phyloP scores from a whole-genome alignment of 257 asterid genomes.

The Handroanthus guayacan region DNA sequence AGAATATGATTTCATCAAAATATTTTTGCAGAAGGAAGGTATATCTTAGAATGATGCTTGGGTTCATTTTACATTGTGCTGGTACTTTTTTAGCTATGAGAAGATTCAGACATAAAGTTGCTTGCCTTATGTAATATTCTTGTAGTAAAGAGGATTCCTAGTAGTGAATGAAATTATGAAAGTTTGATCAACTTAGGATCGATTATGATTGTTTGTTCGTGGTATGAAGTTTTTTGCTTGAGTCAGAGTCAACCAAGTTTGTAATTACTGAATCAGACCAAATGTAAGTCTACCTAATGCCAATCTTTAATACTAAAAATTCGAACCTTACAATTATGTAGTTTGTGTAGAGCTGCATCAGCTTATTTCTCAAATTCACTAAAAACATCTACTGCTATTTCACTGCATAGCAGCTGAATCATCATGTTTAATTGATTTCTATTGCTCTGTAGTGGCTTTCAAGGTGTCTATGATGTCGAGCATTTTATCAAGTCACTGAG shows the following conservation, averaged over 20 bases:
- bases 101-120: not conserved
- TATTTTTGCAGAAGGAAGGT: too few species aligned
- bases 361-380: not conserved
- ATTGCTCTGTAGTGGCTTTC: slow-evolving; percentile 60
- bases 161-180: not conserved
- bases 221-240: not conserved
- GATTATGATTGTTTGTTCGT: not conserved
- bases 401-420: slow-evolving; percentile 4
- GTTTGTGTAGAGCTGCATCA: too few species aligned
- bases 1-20: too few species aligned
- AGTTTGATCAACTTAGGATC: not conserved
- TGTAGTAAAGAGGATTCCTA: not conserved
- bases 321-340: too few species aligned
- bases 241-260: not conserved
- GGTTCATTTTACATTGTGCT: not conserved
- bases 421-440: slow-evolving; percentile 8
- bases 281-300: not conserved
- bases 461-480: slow-evolving; percentile 73
- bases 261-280: not conserved
- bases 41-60: too few species aligned
- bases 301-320: too few species aligned
- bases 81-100: not conserved
- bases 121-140: not conserved
- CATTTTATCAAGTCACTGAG: slow-evolving; percentile 70
- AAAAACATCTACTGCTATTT: slow-evolving; percentile 50